Evolutionary conservation across 2,329 filamentous ascomycete species (phyloP), one percentile per base, ranked within the genome.

Genomic region (Onygenales sp.): DNA sequence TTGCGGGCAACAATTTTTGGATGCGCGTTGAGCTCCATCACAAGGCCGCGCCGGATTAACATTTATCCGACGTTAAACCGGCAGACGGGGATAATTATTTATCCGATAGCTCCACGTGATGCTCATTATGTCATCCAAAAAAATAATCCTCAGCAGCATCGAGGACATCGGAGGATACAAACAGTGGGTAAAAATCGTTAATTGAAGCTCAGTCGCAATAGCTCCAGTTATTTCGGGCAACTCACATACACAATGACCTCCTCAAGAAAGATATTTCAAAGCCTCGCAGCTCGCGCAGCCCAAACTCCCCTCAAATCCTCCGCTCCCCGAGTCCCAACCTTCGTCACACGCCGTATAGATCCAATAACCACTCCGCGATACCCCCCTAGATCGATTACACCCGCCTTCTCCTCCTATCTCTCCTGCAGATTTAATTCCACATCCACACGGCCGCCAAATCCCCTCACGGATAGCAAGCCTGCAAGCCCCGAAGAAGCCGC

Each of bases 401-500:
- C 49, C 13, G 36, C 53, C 47, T 31, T 52, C 43, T 41, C 57
- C 52, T 21, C 43, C 55, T 9, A 49, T 51, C 17, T 57, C 5
- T 49, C 57, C 48, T 49, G 58, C 50, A 65, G 66, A 48, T 55
- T 63, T 56, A 70, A 65, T 53, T 72, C 66, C 39, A 64, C 53
- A 55, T 62, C 61, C 46, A 61, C 63, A 43, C 59, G 58, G 58
- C 55, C 53, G 50, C 60, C 58, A 45, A 59, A 54, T 45, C 62
- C 66, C 54, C 63, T 73, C 50, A 72, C 71, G 41, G 64, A 71
- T 50, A 63, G 63, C 27, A 52, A 61, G 27, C 56, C 68, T 54
- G 63, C 60, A 35, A 65, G 68, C 53, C 61, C 66, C 49, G 58
- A 65, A 52, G 62, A 68, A 52, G 63, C 63, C 39, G 69, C 69